These are phyloP conservation scores for Suillus tomentosus DNA, from an alignment of 768 basidiomycete genomes.

Conservation along the genomic window DNA sequence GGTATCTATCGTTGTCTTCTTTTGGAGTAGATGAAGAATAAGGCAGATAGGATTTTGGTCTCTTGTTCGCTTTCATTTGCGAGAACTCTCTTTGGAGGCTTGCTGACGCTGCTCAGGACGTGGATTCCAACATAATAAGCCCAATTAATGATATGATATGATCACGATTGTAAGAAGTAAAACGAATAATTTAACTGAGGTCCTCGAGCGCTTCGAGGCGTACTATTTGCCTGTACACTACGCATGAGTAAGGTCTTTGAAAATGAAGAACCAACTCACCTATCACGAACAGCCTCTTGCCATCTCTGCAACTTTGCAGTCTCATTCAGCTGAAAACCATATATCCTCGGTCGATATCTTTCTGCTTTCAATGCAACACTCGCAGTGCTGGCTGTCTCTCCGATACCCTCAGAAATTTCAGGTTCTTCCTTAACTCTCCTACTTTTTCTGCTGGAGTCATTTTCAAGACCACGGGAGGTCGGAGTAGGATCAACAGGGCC, in stretches of 20 bases:
- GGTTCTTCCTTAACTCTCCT: constrained; percentile 58
- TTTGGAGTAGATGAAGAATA: constrained; percentile 21
- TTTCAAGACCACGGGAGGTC: constrained; percentile 28
- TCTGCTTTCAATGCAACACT: constrained; percentile 87
- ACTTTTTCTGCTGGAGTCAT: constrained; percentile 36
- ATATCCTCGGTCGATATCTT: constrained; percentile 89
- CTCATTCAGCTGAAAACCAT: constrained; percentile 96
- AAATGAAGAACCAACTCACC: constrained; percentile 40
- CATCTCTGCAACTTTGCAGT: constrained; percentile 91
- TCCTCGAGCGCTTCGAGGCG: constrained; percentile 51
- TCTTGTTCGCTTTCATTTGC: constrained; percentile 38
- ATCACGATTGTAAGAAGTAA: background rate
- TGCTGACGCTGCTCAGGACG: constrained; percentile 59
- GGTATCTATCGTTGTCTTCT: constrained; percentile 51
- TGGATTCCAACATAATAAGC: constrained; percentile 78
- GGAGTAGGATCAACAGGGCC: constrained; percentile 46
- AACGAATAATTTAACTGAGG: constrained; percentile 10
- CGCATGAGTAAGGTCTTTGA: constrained; percentile 11
- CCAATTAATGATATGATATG: constrained; percentile 47
- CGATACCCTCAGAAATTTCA: constrained; percentile 54
- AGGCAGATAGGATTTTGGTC: constrained; percentile 39
- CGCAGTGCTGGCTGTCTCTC: constrained; percentile 76
- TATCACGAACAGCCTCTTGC: constrained; percentile 92
- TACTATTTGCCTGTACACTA: constrained; percentile 43
- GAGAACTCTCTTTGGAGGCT: constrained; percentile 25